phyloP scores from a whole-genome alignment of 352 stramenopile genomes.

The Phytopythium ostracodes region DNA sequence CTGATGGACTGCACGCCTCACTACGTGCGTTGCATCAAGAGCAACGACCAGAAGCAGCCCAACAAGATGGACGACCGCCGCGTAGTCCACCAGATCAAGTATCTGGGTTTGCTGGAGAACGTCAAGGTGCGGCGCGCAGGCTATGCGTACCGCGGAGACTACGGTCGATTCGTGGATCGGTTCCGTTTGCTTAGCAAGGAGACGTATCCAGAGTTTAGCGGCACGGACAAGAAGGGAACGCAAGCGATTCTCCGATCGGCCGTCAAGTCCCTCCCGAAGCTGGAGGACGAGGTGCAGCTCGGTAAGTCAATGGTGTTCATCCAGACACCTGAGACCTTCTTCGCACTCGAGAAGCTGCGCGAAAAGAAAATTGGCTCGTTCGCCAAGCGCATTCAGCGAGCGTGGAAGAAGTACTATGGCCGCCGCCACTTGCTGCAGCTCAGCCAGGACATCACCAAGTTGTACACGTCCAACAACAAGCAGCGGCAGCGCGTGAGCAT shows the following conservation, averaged over 20 bases:
- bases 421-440: constrained; percentile 81
- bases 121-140: constrained; percentile 84
- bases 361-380: constrained; percentile 78
- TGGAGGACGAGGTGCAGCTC: constrained; percentile 83
- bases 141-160: constrained; percentile 85
- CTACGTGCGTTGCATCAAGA: constrained; percentile 92
- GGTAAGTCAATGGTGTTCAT: constrained; percentile 92
- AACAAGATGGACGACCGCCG: constrained; percentile 85
- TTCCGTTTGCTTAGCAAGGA: constrained; percentile 80
- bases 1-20: constrained; percentile 90
- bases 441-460: constrained; percentile 81
- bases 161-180: constrained; percentile 81
- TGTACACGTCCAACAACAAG: constrained; percentile 79
- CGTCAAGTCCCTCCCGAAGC: constrained; percentile 56
- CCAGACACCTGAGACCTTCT: constrained; percentile 86
- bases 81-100: constrained; percentile 87
- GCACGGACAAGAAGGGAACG: constrained; percentile 80
- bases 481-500: constrained; percentile 84
- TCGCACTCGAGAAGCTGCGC: constrained; percentile 84
- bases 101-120: constrained; percentile 84
- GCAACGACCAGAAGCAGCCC: constrained; percentile 86
- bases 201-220: constrained; percentile 77
- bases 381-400: constrained; percentile 75
- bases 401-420: constrained; percentile 78
- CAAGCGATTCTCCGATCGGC: constrained; percentile 80